Percentiles rank a stretch among this genome's conserved stretches.
These are phyloP conservation scores for Sporothrix euskadiensis DNA, from an alignment of 2,329 filamentous ascomycete genomes.

Conservation along the genomic window DNA sequence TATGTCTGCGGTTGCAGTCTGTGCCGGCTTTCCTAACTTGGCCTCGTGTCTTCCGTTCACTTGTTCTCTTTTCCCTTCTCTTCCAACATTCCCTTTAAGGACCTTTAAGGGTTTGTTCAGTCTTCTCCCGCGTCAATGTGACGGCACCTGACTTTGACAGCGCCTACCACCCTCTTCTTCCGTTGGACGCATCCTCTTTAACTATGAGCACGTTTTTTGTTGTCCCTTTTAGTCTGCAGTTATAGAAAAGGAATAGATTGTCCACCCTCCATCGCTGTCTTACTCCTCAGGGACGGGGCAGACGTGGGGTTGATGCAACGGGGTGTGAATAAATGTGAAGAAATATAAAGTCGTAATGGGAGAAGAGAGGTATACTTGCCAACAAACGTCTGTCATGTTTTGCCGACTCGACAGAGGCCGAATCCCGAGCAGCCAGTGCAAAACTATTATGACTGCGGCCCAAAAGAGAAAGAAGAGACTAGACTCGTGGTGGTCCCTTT, in stretches of 20 bases:
- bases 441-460: neutral
- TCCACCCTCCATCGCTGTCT: neutral
- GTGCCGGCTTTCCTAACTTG: neutral
- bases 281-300: neutral
- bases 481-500: neutral
- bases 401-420: neutral
- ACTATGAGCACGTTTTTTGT: conserved; percentile 18
- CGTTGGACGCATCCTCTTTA: neutral
- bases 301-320: conserved; percentile 15
- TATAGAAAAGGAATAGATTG: no score
- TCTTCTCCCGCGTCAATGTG: conserved; percentile 7
- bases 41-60: neutral
- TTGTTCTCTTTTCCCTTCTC: neutral
- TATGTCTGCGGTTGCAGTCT: neutral
- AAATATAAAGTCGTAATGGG: no score
- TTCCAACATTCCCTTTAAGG: neutral
- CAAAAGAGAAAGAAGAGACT: neutral
- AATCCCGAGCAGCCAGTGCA: neutral
- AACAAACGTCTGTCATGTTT: neutral
- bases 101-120: neutral
- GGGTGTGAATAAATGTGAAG: neutral
- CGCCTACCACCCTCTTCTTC: neutral
- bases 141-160: conserved; percentile 5
- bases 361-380: neutral
- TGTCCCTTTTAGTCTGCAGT: neutral